Evolutionary conservation across 108 stramenopile species (phyloP).

Genomic region (Stephanodiscus minutulus): DNA sequence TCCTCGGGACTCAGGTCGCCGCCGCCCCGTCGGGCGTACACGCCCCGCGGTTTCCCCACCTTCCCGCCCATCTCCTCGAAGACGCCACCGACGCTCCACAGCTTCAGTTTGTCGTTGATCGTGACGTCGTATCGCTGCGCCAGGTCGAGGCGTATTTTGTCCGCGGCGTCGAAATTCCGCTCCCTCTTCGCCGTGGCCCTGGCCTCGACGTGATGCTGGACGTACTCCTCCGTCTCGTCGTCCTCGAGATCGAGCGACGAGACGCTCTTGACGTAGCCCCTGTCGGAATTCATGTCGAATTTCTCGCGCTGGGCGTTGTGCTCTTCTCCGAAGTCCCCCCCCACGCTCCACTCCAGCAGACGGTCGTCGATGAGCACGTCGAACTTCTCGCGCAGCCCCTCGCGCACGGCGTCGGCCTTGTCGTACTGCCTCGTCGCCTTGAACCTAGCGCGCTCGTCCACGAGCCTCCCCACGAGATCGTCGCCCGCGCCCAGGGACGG

Average conservation of each 20-base stretch:
- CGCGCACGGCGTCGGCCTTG: constrained; percentile 11
- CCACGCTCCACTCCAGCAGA: constrained; percentile 25
- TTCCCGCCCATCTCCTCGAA: constrained; percentile 39
- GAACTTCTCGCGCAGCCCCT: neutral
- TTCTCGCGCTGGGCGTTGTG: constrained; percentile 31
- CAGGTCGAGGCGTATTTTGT: constrained; percentile 59
- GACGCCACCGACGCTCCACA: constrained; percentile 59
- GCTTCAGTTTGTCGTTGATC: constrained; percentile 54
- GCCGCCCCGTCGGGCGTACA: constrained; percentile 46
- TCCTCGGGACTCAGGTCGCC: constrained; percentile 47
- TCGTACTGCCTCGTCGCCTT: neutral
- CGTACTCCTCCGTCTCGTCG: constrained; percentile 32
- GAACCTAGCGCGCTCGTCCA: neutral
- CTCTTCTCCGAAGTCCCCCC: constrained; percentile 37
- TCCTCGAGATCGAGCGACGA: constrained; percentile 5
- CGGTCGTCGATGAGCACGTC: constrained; percentile 21
- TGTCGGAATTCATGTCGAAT: neutral
- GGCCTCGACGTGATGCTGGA: constrained; percentile 45
- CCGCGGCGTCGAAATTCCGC: constrained; percentile 59
- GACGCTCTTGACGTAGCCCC: constrained; percentile 29
- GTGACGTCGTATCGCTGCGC: constrained; percentile 43
- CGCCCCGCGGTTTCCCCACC: constrained; percentile 13
- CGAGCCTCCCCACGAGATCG: neutral
- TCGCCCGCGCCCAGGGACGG: constrained; percentile 3
- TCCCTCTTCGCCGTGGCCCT: constrained; percentile 45